Percentiles rank a stretch among this genome's conserved stretches.
Conservation (phyloP, 192 early-diverging fungal genomes). For the Coemansia sp. region DNA sequence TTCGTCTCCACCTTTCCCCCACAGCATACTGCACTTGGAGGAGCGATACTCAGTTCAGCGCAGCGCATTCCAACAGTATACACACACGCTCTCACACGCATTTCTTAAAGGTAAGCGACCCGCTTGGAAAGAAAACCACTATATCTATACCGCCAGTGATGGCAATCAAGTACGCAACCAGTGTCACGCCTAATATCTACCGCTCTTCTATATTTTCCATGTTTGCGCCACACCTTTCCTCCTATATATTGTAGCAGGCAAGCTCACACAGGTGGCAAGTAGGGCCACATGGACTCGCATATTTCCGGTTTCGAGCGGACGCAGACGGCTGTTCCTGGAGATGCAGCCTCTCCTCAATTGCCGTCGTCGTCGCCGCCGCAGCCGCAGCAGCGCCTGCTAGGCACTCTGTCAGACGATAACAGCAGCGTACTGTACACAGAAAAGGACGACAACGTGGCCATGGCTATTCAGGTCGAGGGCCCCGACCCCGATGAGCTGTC, state of each 20-base stretch:
- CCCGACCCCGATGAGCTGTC: constrained; percentile 23
- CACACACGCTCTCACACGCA: not conserved
- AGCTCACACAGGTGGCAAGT: not conserved
- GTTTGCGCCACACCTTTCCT: constrained; percentile 1
- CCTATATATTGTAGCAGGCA: not conserved
- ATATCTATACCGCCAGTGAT: not conserved
- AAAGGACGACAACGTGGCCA: not conserved
- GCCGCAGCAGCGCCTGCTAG: not conserved
- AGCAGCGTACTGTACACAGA: not conserved
- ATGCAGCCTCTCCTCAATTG: not conserved
- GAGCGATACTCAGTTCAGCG: too few species aligned
- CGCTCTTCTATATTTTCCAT: not conserved
- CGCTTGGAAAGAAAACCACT: not conserved
- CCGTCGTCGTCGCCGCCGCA: constrained; percentile 3
- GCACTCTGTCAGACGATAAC: not conserved
- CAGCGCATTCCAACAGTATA: too few species aligned
- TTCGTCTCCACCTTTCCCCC: not conserved
- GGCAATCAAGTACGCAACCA: too few species aligned
- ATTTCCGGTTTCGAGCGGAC: not conserved
- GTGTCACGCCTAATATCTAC: not conserved
- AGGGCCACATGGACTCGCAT: not conserved
- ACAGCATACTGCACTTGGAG: too few species aligned
- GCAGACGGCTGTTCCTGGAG: not conserved
- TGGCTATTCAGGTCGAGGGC: not conserved
- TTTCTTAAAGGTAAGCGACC: not conserved